These are phyloP conservation scores for Globisporangium spiculum DNA, from an alignment of 352 stramenopile species.

Conservation along the genomic window DNA sequence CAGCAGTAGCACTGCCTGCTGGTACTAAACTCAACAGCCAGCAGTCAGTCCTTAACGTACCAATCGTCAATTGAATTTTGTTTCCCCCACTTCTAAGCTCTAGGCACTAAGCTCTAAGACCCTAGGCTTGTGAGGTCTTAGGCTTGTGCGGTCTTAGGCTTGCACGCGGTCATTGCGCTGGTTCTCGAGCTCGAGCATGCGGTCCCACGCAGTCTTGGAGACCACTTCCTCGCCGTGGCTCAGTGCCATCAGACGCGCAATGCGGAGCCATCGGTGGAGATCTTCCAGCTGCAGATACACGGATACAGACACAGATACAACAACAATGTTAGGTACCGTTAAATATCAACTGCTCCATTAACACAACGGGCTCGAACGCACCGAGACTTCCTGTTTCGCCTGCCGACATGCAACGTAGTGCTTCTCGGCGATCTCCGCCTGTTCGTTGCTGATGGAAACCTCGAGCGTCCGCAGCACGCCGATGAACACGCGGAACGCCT, in stretches of 20 bases:
- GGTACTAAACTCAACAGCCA: background rate
- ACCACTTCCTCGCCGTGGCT: slow-evolving; percentile 58
- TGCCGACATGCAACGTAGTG: slow-evolving; percentile 76
- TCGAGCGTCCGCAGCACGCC: slow-evolving; percentile 50
- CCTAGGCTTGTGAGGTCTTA: too few relatives aligned
- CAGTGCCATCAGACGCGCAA: slow-evolving; percentile 67
- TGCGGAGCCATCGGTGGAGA: slow-evolving; percentile 70
- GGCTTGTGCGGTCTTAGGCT: background rate
- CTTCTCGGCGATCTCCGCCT: slow-evolving; percentile 74
- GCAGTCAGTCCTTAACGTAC: background rate
- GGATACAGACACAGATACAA: background rate
- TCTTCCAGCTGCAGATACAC: slow-evolving; percentile 54
- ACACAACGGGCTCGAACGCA: slow-evolving; percentile 23
- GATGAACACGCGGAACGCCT: slow-evolving; percentile 70
- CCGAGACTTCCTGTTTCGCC: slow-evolving; percentile 62
- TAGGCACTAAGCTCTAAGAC: background rate
- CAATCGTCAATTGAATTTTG: background rate
- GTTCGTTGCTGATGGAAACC: slow-evolving; percentile 66
- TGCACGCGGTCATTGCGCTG: slow-evolving; percentile 33
- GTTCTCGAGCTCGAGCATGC: slow-evolving; percentile 57
- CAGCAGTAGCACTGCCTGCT: background rate
- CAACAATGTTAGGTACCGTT: background rate
- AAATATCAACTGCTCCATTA: background rate
- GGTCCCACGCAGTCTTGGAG: slow-evolving; percentile 44
- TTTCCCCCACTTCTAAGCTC: background rate